These are phyloP conservation scores for Lodderomyces jiufengensis DNA, from an alignment of 1,139 yeast species.

Conservation along the genomic window DNA sequence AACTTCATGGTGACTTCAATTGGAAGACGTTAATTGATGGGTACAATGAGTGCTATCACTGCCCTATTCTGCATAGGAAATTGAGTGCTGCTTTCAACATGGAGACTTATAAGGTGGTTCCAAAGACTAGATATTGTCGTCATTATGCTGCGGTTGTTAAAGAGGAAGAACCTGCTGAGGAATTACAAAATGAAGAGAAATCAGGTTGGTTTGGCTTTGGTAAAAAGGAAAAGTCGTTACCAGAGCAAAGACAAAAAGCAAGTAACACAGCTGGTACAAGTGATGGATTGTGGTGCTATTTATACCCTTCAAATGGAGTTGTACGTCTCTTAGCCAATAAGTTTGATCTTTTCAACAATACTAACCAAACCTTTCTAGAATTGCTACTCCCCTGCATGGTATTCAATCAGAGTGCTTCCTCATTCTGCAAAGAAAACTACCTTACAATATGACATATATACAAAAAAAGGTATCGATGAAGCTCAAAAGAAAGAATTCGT, in stretches of 20 bases:
- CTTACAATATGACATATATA: conserved; percentile 57
- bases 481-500: conserved; percentile 56
- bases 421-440: conserved; percentile 49
- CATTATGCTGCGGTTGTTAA: conserved; percentile 39
- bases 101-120: conserved; percentile 64
- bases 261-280: conserved; percentile 55
- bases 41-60: conserved; percentile 63
- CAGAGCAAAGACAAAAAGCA: conserved; percentile 19
- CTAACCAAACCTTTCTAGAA: no score
- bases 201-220: conserved; percentile 51
- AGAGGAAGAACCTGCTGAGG: conserved; percentile 13
- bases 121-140: conserved; percentile 55
- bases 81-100: conserved; percentile 53
- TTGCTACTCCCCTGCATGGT: conserved; percentile 67
- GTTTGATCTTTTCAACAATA: no score
- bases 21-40: conserved; percentile 70
- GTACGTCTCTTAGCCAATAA: no score
- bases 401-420: conserved; percentile 58
- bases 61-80: conserved; percentile 67
- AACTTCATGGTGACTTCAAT: conserved; percentile 58
- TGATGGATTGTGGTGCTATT: conserved; percentile 60
- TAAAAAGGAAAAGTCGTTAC: conserved; percentile 25
- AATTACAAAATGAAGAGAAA: conserved; percentile 12
- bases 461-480: conserved; percentile 54
- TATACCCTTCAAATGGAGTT: conserved; percentile 57